Evolutionary conservation across 345 rosid genomes (phyloP), one percentile per base, ranked within the genome.

Genomic region (Chamaenerion angustifolium): DNA sequence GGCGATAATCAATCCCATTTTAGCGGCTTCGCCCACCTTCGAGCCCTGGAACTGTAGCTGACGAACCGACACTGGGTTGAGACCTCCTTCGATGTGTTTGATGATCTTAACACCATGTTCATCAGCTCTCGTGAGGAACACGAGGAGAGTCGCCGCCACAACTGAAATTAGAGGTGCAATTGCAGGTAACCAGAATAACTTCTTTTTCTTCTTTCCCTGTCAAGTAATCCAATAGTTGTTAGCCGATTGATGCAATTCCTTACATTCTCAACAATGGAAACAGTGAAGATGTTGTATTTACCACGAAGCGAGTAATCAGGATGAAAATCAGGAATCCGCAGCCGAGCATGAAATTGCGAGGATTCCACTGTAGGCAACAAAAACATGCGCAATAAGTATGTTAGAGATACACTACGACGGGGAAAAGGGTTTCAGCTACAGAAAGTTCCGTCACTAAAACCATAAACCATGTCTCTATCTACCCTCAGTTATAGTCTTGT

Each of bases 121-220:
- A 45, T 89, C 97, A 0, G 89, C 97, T 65, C 81, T 79, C 10
- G 97, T 81, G 18, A 85, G 62, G 64, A 57, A 89, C 6, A 85
- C 98, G 35, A 85, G 48, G 16, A 83, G 50, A 19, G 98, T 89
- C 8, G 97, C 72, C 48, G 74, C 45, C 27, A 77, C 43, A 8
- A 85, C 97, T 0, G 94, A 78, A 9, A 89, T 11, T 23, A 89
- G 62, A 49, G 98, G 95, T 31, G 98, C 94, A 70, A 78, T 73
- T 14, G 94, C 88, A 1, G 94, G 79, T 66, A 89, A 56, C 95
- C 95, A 89, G 68, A 85, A 89, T 41, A 85, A 73, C 57, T 81
- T 85, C 68, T 56, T 79, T 53, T 73, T 72, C 76, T 57, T 89
- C 68, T 58, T 76, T 4, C 83, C 94, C 98, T 85, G 70, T 14